A percentile compares a stretch with the other conserved stretches of the same genome.
phyloP scores from a whole-genome alignment of 129 eudicot genomes.

The Centrapalus pauciflorus region DNA sequence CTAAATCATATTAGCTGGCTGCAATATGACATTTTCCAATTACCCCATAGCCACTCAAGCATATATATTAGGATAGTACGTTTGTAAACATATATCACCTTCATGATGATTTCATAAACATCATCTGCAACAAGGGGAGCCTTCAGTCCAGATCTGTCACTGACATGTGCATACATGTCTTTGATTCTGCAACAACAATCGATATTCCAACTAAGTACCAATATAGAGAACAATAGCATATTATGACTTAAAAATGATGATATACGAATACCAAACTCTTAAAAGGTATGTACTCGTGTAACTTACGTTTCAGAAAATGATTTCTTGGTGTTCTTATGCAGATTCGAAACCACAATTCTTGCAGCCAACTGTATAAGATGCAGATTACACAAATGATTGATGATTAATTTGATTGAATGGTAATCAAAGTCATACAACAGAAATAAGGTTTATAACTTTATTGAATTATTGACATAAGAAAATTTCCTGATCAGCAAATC shows the following conservation, averaged over 20 bases:
- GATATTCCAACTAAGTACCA: not conserved
- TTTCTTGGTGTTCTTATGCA: conserved; percentile 89
- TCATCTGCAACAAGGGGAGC: conserved; percentile 92
- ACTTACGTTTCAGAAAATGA: conserved; percentile 93
- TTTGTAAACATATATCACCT: conserved; percentile 33
- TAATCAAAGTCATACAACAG: not conserved
- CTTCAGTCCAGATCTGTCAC: conserved; percentile 74
- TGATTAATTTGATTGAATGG: not conserved
- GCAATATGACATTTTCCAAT: too few relatives aligned
- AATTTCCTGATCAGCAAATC: not conserved
- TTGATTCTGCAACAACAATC: conserved; percentile 46
- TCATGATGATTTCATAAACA: conserved; percentile 84
- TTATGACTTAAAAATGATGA: not conserved
- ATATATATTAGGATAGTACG: too few relatives aligned
- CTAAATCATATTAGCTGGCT: too few relatives aligned
- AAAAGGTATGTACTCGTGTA: not conserved
- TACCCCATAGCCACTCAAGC: too few relatives aligned
- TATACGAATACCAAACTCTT: not conserved
- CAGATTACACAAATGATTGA: not conserved
- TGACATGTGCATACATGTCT: conserved; percentile 69
- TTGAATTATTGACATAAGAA: too few relatives aligned
- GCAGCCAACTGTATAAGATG: conserved; percentile 73
- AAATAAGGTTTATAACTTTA: not conserved
- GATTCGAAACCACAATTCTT: conserved; percentile 89
- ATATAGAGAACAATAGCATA: not conserved